phyloP scores from a whole-genome alignment of 176 grass and related monocot species.

The Hsuehochloa calcarea region DNA sequence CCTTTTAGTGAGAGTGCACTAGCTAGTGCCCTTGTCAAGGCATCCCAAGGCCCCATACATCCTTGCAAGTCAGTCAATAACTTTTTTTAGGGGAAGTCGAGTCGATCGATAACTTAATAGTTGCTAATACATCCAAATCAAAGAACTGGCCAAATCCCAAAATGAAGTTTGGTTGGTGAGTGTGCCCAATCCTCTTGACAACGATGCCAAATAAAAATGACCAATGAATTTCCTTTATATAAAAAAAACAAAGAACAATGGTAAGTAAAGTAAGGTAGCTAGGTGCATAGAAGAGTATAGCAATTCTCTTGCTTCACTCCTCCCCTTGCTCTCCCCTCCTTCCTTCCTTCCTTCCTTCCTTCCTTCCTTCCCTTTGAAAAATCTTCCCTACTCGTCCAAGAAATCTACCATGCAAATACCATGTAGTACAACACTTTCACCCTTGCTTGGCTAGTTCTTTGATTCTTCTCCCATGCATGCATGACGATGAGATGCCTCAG shows the following conservation, averaged over 20 bases:
- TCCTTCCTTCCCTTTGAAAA: constrained; percentile 6
- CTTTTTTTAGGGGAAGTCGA: background rate
- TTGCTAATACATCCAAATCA: constrained; percentile 36
- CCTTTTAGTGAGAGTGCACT: background rate
- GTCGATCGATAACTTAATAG: constrained; percentile 27
- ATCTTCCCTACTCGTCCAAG: constrained; percentile 34
- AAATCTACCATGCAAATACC: background rate
- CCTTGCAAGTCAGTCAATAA: constrained; percentile 54
- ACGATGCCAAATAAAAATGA: background rate
- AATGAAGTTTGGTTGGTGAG: background rate
- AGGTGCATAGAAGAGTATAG: constrained; percentile 20
- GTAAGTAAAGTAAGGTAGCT: constrained; percentile 7
- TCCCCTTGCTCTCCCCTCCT: constrained; percentile 19
- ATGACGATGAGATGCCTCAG: constrained; percentile 17
- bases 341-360: background rate
- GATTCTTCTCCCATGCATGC: background rate
- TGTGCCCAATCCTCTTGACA: background rate
- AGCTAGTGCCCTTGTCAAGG: background rate
- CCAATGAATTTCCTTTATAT: too few relatives aligned
- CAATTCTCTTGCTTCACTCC: constrained; percentile 69
- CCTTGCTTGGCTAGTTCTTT: background rate
- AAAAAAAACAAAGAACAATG: background rate
- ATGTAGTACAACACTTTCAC: background rate
- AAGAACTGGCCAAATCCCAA: constrained; percentile 6
- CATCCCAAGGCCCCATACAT: background rate